Conservation (phyloP, 768 basidiomycete species). For the Leccinum broughii region DNA sequence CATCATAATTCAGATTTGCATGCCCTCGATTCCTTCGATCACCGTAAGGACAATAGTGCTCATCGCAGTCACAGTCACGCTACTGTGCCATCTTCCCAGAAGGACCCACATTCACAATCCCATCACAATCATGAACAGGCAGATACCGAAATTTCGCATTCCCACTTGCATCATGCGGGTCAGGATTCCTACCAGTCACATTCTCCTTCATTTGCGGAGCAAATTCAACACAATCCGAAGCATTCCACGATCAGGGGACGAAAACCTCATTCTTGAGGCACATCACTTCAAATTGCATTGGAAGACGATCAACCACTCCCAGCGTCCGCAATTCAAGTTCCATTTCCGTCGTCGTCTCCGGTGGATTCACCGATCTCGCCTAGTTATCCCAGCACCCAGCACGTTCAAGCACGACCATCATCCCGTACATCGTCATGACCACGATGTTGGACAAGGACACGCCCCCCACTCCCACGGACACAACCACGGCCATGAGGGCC, state of each 20-base stretch:
- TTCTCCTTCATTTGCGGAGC: slow-evolving; percentile 14
- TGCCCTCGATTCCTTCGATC: slow-evolving; percentile 13
- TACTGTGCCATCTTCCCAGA: slow-evolving; percentile 9
- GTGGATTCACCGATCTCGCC: slow-evolving; percentile 63
- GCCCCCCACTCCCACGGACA: slow-evolving; percentile 56
- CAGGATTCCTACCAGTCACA: slow-evolving; percentile 29
- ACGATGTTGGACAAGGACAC: slow-evolving; percentile 34
- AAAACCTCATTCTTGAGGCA: slow-evolving; percentile 41
- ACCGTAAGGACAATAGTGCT: slow-evolving; percentile 8
- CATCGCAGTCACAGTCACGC: slow-evolving; percentile 22
- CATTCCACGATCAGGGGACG: slow-evolving; percentile 27
- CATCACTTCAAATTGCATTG: slow-evolving; percentile 41
- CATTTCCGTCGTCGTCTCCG: slow-evolving; percentile 30
- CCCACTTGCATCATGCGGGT: slow-evolving; percentile 26
- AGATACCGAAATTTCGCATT: slow-evolving; percentile 25
- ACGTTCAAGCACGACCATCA: slow-evolving; percentile 52
- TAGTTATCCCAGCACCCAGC: slow-evolving; percentile 49
- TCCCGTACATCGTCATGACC: slow-evolving; percentile 26
- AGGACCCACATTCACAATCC: slow-evolving; percentile 29
- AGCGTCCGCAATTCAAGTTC: slow-evolving; percentile 20
- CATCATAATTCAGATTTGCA: slow-evolving; percentile 18
- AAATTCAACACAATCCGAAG: slow-evolving; percentile 8
- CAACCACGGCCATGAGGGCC: slow-evolving; percentile 67
- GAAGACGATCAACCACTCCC: slow-evolving; percentile 23
- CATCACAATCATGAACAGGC: slow-evolving; percentile 27